phyloP scores from a whole-genome alignment of 2,329 filamentous ascomycete genomes.

The Bisporella sp. region DNA sequence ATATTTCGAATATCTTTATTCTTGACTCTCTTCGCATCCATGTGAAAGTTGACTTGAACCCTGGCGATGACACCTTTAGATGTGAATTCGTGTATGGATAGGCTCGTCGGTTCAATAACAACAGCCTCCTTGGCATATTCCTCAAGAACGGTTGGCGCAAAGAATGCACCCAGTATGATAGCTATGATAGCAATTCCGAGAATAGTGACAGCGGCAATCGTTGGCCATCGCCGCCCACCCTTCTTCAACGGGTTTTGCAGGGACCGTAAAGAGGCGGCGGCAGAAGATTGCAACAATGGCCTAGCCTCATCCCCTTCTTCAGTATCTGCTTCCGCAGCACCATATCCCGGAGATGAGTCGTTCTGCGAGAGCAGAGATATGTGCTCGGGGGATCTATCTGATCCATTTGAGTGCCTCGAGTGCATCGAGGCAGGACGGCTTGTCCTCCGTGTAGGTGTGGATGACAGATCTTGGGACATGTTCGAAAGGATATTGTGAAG shows the following conservation, averaged over 20 bases:
- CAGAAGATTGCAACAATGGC: constrained; percentile 23
- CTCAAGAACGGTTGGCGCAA: constrained; percentile 72
- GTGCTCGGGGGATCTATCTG: constrained; percentile 21
- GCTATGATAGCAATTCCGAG: constrained; percentile 56
- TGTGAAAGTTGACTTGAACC: constrained; percentile 72
- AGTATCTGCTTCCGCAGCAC: constrained; percentile 21
- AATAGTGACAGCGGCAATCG: constrained; percentile 62
- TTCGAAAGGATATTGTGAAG: too few species aligned
- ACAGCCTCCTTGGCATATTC: constrained; percentile 80
- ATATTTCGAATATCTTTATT: constrained; percentile 66
- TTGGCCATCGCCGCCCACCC: constrained; percentile 60
- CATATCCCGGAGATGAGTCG: constrained; percentile 23
- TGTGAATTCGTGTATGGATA: constrained; percentile 84
- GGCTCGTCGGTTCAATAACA: constrained; percentile 72
- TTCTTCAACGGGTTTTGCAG: constrained; percentile 27
- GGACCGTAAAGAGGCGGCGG: constrained; percentile 28
- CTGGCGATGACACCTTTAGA: constrained; percentile 69
- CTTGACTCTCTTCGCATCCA: constrained; percentile 71
- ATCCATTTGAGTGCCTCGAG: constrained; percentile 17
- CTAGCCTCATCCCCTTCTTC: constrained; percentile 12
- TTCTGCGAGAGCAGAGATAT: constrained; percentile 28
- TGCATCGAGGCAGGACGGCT: background rate
- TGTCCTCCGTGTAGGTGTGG: too few species aligned
- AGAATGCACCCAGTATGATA: constrained; percentile 74
- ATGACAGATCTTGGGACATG: too few species aligned